Percentiles rank a stretch among this genome's conserved stretches.
Conservation (phyloP, 1,139 yeast genomes). For the Geotrichum aggregatum region DNA sequence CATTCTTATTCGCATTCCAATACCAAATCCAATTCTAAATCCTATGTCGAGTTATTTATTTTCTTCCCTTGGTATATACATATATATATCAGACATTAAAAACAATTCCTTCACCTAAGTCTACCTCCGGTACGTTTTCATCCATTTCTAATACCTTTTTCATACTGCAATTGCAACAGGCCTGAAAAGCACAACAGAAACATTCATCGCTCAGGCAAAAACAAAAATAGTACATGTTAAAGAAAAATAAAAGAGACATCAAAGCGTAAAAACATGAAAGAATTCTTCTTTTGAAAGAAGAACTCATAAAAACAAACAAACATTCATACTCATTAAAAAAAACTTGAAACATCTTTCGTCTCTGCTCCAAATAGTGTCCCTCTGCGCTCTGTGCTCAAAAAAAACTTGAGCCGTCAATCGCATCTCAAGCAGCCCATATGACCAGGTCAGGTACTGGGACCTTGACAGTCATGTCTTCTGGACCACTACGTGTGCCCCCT, state of each 20-base stretch:
- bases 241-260: background rate
- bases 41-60: no score
- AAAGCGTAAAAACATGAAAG: background rate
- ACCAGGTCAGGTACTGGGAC: conserved; percentile 13
- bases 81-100: no score
- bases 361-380: background rate
- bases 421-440: conserved; percentile 17
- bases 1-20: no score
- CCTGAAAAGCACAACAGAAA: background rate
- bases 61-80: no score
- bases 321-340: background rate
- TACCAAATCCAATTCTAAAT: no score
- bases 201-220: background rate
- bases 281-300: background rate
- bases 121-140: no score
- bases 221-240: background rate
- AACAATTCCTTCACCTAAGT: no score
- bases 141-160: no score
- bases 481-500: background rate
- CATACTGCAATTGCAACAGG: no score
- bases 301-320: conserved; percentile 1
- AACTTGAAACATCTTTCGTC: background rate
- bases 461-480: conserved; percentile 4
- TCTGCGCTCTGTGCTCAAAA: no score
- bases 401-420: background rate